A percentile compares a stretch with the other conserved stretches of the same genome.
These are phyloP conservation scores for Cystobasidium onofrii DNA, from an alignment of 768 basidiomycete species.

Conservation along the genomic window DNA sequence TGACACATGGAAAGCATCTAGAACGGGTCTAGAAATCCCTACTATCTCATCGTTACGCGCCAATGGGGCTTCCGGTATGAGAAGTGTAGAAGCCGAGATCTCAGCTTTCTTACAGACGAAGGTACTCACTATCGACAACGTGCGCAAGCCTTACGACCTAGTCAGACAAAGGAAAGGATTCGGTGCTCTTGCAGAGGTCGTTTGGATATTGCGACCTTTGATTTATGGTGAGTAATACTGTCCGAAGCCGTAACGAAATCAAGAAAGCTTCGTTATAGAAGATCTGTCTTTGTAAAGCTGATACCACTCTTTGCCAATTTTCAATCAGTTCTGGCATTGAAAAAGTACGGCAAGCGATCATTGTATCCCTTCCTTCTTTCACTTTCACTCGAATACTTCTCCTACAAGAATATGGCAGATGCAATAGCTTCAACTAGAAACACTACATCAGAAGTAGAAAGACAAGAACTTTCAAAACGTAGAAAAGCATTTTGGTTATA, in stretches of 20 bases:
- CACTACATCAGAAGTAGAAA: conserved; percentile 19
- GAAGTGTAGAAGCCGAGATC: conserved; percentile 19
- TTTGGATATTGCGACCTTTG: conserved; percentile 41
- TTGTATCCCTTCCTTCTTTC: conserved; percentile 42
- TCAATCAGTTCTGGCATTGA: conserved; percentile 36
- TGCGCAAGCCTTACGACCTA: conserved; percentile 40
- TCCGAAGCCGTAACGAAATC: too few species aligned
- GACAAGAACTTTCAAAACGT: conserved; percentile 22
- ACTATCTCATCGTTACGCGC: conserved; percentile 37
- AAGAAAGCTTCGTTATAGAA: too few species aligned
- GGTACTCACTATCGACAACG: conserved; percentile 38
- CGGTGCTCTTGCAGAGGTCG: conserved; percentile 37
- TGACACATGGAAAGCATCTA: conserved; percentile 37
- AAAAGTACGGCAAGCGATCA: conserved; percentile 39
- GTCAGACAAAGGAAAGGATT: conserved; percentile 36
- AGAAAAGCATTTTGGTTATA: conserved; percentile 27
- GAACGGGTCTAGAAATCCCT: conserved; percentile 37
- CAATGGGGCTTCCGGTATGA: not conserved
- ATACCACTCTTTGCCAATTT: too few species aligned
- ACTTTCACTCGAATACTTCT: conserved; percentile 41
- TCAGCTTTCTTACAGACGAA: conserved; percentile 38
- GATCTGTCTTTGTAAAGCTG: too few species aligned
- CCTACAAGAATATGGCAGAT: conserved; percentile 32
- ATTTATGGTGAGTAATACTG: conserved; percentile 39
- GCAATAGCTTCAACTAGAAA: not conserved